Conservation (phyloP, 805 yeast genomes). For the Hanseniaspora jakobsenii region DNA sequence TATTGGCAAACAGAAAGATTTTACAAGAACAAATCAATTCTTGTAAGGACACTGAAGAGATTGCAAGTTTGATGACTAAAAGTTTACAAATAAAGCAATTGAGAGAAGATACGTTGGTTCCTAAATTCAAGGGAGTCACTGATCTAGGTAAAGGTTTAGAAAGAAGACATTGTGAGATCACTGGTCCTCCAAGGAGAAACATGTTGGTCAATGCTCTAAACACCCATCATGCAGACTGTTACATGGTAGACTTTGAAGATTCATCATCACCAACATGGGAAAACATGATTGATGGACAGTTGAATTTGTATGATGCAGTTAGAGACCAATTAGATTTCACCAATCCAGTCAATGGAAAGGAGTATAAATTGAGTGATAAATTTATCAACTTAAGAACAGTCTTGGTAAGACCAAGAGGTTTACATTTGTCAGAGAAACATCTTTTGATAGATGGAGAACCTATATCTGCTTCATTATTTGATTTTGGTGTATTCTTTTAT, state of each 20-base stretch:
- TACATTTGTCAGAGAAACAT: slow-evolving; percentile 73
- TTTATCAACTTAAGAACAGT: slow-evolving; percentile 45
- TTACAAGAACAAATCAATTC: slow-evolving; percentile 50
- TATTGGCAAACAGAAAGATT: slow-evolving; percentile 48
- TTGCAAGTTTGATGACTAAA: slow-evolving; percentile 51
- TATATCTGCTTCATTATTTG: slow-evolving; percentile 63
- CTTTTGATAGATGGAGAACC: slow-evolving; percentile 63
- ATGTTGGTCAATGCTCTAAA: slow-evolving; percentile 76
- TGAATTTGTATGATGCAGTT: slow-evolving; percentile 62
- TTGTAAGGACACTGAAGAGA: slow-evolving; percentile 11
- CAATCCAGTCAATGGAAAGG: slow-evolving; percentile 27
- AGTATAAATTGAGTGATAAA: slow-evolving; percentile 40
- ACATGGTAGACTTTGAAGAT: slow-evolving; percentile 81
- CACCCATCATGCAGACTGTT: slow-evolving; percentile 57
- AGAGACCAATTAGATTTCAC: slow-evolving; percentile 51
- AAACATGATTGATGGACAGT: slow-evolving; percentile 70
- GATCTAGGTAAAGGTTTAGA: slow-evolving; percentile 54
- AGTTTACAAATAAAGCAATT: slow-evolving; percentile 39
- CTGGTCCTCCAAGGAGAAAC: slow-evolving; percentile 76
- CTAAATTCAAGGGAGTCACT: slow-evolving; percentile 46
- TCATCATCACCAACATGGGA: slow-evolving; percentile 77
- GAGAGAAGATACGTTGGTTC: slow-evolving; percentile 46
- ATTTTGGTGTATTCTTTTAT: slow-evolving; percentile 66
- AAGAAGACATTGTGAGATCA: slow-evolving; percentile 68
- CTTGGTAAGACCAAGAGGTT: slow-evolving; percentile 79